These are phyloP conservation scores for Curvularia eragrostidis DNA, from an alignment of 2,329 filamentous ascomycete species.

Conservation along the genomic window DNA sequence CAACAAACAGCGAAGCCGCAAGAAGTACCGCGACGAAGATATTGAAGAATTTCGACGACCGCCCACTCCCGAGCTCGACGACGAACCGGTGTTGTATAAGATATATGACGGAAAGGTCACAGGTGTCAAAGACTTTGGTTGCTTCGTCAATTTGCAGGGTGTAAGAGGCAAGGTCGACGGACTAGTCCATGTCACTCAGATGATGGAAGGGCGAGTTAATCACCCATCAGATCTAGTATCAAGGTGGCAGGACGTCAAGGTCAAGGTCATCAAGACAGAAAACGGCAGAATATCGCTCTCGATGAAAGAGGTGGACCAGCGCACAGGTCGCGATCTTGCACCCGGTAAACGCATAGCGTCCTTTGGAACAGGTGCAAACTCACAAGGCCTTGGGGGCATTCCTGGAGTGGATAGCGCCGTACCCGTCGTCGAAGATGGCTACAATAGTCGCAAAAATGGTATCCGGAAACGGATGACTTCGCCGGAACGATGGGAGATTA, in stretches of 20 bases:
- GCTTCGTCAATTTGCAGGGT: slow-evolving; percentile 89
- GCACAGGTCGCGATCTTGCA: slow-evolving; percentile 80
- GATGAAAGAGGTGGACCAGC: slow-evolving; percentile 97
- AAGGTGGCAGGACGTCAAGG: slow-evolving; percentile 82
- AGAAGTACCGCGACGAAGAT: slow-evolving; percentile 47
- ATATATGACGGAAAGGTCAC: slow-evolving; percentile 90
- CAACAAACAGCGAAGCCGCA: slow-evolving; percentile 52
- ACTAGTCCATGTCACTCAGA: slow-evolving; percentile 89
- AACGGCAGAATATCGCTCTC: slow-evolving; percentile 82
- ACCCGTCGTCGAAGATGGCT: slow-evolving; percentile 69
- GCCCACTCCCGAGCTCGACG: slow-evolving; percentile 78
- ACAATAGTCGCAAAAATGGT: slow-evolving; percentile 52
- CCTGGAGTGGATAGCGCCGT: slow-evolving; percentile 59
- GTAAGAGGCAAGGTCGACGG: slow-evolving; percentile 90
- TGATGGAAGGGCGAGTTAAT: slow-evolving; percentile 85
- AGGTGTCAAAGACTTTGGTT: slow-evolving; percentile 93
- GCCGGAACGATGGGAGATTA: slow-evolving; percentile 96
- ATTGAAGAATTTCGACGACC: slow-evolving; percentile 70
- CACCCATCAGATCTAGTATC: slow-evolving; percentile 88
- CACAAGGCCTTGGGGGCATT: slow-evolving; percentile 74
- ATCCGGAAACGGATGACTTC: slow-evolving; percentile 94
- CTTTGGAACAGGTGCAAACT: slow-evolving; percentile 73
- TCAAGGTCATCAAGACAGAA: slow-evolving; percentile 90
- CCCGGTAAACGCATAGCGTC: slow-evolving; percentile 81
- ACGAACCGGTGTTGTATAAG: slow-evolving; percentile 81